phyloP scores from a whole-genome alignment of 2,329 filamentous ascomycete genomes.

The Madurella mycetomatis region DNA sequence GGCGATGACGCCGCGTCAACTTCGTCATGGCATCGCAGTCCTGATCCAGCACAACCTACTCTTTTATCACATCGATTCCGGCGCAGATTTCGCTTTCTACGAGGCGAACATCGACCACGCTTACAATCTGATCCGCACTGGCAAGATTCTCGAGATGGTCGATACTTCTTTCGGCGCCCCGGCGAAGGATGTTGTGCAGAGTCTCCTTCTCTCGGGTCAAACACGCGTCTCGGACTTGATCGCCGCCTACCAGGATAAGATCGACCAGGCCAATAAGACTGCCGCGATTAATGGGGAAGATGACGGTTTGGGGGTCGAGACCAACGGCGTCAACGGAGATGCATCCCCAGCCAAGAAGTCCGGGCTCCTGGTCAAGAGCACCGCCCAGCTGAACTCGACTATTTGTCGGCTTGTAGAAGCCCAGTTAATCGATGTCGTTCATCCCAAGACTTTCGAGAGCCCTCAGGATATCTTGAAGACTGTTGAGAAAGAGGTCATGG shows the following conservation, averaged over 20 bases:
- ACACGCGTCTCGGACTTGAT: conserved; percentile 65
- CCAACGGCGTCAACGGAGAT: conserved; percentile 32
- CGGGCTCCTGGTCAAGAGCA: conserved; percentile 39
- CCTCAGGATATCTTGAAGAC: conserved; percentile 57
- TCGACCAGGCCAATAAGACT: conserved; percentile 26
- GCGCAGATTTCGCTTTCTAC: conserved; percentile 66
- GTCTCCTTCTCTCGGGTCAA: conserved; percentile 72
- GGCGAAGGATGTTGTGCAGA: conserved; percentile 69
- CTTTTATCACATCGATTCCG: conserved; percentile 63
- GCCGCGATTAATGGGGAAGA: conserved; percentile 21
- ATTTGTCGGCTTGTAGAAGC: conserved; percentile 55
- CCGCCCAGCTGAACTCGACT: conserved; percentile 46
- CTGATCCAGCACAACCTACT: conserved; percentile 86
- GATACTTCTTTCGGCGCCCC: conserved; percentile 69
- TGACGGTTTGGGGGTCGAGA: conserved; percentile 24
- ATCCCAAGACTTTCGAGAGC: conserved; percentile 52
- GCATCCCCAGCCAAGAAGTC: conserved; percentile 33
- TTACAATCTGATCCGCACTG: conserved; percentile 76
- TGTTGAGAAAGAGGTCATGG: conserved; percentile 59
- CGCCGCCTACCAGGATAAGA: conserved; percentile 51
- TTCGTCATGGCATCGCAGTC: conserved; percentile 76
- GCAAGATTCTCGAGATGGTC: conserved; percentile 74
- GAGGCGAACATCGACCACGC: conserved; percentile 76
- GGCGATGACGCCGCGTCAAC: conserved; percentile 65
- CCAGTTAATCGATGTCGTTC: conserved; percentile 65